Evolutionary conservation across 2,329 filamentous ascomycete species (phyloP).

Genomic region (Camillea tinctor): DNA sequence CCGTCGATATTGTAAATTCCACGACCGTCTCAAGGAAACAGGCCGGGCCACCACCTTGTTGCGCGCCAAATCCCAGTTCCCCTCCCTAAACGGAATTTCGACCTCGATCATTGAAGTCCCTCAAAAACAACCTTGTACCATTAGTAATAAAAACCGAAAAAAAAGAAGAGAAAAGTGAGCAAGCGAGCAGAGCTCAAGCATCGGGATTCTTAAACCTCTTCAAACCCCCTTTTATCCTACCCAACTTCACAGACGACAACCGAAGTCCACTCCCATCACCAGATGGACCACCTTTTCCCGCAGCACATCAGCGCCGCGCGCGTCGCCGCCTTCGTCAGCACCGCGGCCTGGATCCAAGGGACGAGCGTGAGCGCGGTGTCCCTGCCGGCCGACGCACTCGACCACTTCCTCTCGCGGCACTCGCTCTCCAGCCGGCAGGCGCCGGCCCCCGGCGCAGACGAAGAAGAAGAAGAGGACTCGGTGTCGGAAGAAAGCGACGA

Average conservation of each 20-base stretch:
- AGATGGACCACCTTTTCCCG: conserved; percentile 23
- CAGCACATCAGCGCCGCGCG: conserved; percentile 28
- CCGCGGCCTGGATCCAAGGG: conserved; percentile 27
- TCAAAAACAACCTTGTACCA: background rate
- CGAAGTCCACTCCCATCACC: background rate
- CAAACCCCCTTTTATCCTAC: too few relatives aligned
- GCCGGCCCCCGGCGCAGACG: background rate
- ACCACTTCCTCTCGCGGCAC: conserved; percentile 24
- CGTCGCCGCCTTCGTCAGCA: conserved; percentile 24
- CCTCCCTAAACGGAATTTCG: background rate
- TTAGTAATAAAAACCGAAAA: too few relatives aligned
- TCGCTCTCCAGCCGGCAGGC: conserved; percentile 4
- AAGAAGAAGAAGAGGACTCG: conserved; percentile 3
- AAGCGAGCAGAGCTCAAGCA: background rate
- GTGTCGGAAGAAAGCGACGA: conserved; percentile 10
- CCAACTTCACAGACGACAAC: background rate
- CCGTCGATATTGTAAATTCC: background rate
- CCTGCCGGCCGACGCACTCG: conserved; percentile 20
- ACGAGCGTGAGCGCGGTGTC: conserved; percentile 17
- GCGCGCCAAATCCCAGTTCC: background rate
- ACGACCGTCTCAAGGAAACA: background rate
- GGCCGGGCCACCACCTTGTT: background rate
- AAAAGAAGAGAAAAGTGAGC: background rate
- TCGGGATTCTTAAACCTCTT: background rate
- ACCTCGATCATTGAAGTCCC: background rate